A percentile compares a stretch with the other conserved stretches of the same genome.
phyloP scores from a whole-genome alignment of 1,284 basidiomycete species.

The Austropuccinia psidii region DNA sequence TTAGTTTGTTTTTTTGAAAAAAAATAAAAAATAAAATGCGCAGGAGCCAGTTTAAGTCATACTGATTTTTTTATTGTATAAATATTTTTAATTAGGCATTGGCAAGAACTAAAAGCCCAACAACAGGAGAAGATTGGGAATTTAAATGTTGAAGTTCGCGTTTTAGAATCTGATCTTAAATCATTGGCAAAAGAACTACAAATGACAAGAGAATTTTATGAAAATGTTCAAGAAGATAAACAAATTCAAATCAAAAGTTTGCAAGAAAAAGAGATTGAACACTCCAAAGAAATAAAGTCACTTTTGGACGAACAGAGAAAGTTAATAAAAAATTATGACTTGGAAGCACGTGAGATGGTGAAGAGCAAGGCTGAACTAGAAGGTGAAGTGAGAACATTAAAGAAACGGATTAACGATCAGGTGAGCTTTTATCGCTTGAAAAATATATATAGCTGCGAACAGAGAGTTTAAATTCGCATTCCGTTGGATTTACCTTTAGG shows the following conservation, averaged over 20 bases:
- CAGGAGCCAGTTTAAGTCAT: too few relatives aligned
- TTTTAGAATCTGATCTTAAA: background rate
- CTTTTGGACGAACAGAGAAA: slow-evolving; percentile 3
- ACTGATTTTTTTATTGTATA: too few relatives aligned
- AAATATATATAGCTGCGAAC: background rate
- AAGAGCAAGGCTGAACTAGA: background rate
- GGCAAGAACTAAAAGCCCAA: slow-evolving; percentile 4
- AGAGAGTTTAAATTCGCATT: background rate
- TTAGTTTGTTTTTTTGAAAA: slow-evolving; percentile 10
- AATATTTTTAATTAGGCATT: too few relatives aligned
- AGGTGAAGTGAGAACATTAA: slow-evolving; percentile 12
- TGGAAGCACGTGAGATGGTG: slow-evolving; percentile 5
- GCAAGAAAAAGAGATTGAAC: background rate
- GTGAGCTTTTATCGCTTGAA: background rate
- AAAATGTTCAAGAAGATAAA: background rate
- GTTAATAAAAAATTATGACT: slow-evolving; percentile 11
- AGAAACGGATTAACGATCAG: slow-evolving; percentile 17
- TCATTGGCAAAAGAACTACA: background rate
- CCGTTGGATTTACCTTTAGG: background rate
- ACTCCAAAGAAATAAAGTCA: background rate
- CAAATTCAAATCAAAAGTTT: background rate
- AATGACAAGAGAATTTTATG: background rate
- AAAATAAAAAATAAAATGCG: too few relatives aligned
- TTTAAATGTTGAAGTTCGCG: background rate
- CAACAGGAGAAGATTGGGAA: background rate